These are phyloP conservation scores for Cystobasidium pallidum DNA, from an alignment of 1,284 basidiomycete species.

Conservation along the genomic window DNA sequence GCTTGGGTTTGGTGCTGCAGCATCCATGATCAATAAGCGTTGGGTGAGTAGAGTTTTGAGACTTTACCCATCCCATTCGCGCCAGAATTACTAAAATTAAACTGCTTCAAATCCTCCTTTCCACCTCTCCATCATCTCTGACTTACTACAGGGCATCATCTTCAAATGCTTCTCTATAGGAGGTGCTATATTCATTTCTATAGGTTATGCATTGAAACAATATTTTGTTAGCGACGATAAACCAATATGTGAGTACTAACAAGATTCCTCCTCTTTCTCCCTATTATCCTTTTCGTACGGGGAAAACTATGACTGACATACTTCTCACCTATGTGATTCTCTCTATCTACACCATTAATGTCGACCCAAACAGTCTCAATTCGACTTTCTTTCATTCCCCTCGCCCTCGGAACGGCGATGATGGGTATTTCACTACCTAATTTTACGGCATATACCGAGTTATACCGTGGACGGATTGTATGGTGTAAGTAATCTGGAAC, in stretches of 20 bases:
- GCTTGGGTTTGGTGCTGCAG: slow-evolving; percentile 37
- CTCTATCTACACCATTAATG: too few species aligned
- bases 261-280: neutral
- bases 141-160: slow-evolving; percentile 19
- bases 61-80: too few species aligned
- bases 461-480: slow-evolving; percentile 20
- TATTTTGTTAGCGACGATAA: slow-evolving; percentile 37
- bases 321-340: too few species aligned
- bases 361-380: slow-evolving; percentile 29
- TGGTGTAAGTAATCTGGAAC: slow-evolving; percentile 6
- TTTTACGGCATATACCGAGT: slow-evolving; percentile 41
- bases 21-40: slow-evolving; percentile 22
- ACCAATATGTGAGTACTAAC: slow-evolving; percentile 19
- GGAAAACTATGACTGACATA: too few species aligned
- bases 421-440: slow-evolving; percentile 44
- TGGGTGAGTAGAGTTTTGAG: neutral
- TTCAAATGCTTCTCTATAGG: slow-evolving; percentile 33
- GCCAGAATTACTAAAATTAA: too few species aligned
- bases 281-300: neutral
- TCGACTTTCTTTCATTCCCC: slow-evolving; percentile 33
- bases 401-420: slow-evolving; percentile 24
- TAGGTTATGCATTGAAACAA: slow-evolving; percentile 39
- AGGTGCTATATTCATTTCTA: slow-evolving; percentile 20
- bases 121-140: neutral
- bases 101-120: too few species aligned